These are phyloP conservation scores for Didymosphaeria variabile DNA, from an alignment of 2,329 filamentous ascomycete genomes.

Conservation along the genomic window DNA sequence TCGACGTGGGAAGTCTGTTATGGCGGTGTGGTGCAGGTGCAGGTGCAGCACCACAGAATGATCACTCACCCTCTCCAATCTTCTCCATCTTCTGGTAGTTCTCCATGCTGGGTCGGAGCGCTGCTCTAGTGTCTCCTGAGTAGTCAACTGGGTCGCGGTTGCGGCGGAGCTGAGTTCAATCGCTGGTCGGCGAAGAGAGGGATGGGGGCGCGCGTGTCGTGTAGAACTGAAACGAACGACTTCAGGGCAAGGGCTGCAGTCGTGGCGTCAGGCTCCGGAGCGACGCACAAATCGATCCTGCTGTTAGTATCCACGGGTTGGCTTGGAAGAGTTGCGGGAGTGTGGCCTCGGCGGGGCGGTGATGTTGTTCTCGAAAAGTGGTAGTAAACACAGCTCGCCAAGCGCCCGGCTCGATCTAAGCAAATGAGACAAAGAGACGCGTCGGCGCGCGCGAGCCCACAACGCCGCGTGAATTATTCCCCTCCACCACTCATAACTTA, in stretches of 20 bases:
- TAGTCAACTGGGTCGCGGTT: neutral
- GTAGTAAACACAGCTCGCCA: slow-evolving; percentile 13
- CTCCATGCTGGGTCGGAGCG: slow-evolving; percentile 69
- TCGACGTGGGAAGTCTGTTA: neutral
- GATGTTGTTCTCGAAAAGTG: slow-evolving; percentile 13
- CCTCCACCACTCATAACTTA: neutral
- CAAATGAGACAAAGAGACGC: slow-evolving; percentile 8
- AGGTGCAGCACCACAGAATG: neutral
- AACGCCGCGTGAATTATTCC: slow-evolving; percentile 5
- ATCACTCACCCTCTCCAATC: slow-evolving; percentile 82
- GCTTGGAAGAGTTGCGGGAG: slow-evolving; percentile 18
- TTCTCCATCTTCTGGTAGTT: slow-evolving; percentile 98
- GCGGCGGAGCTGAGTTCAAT: neutral
- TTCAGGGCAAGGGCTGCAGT: neutral
- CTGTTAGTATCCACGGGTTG: slow-evolving; percentile 35
- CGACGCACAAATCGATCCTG: slow-evolving; percentile 22
- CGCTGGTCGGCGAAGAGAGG: neutral
- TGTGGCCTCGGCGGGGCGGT: slow-evolving; percentile 21
- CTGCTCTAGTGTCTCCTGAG: slow-evolving; percentile 6
- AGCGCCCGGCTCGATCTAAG: slow-evolving; percentile 4
- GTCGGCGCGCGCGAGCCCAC: slow-evolving; percentile 7
- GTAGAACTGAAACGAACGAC: neutral
- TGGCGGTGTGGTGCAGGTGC: neutral
- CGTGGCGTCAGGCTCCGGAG: slow-evolving; percentile 9
- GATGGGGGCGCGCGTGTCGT: neutral